phyloP scores from a whole-genome alignment of 495 filamentous ascomycete genomes.

The Penicillium chermesinum region DNA sequence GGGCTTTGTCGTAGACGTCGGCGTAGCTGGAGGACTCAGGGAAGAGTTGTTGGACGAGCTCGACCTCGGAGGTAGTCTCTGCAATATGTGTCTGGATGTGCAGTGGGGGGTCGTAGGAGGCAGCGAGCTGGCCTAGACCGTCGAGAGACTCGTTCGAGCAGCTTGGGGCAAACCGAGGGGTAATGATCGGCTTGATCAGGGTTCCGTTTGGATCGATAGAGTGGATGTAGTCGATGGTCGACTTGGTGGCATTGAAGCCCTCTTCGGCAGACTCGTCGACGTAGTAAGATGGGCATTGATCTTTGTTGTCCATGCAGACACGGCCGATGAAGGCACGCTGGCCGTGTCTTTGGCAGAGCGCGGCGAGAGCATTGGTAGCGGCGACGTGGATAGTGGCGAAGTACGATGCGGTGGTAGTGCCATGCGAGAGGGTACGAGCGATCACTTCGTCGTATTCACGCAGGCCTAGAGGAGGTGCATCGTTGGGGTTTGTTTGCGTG shows the following conservation, averaged over 20 bases:
- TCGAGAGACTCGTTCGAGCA: slow-evolving; percentile 58
- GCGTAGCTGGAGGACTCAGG: slow-evolving; percentile 61
- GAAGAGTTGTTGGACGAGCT: slow-evolving; percentile 63
- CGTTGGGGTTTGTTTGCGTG: slow-evolving; percentile 11
- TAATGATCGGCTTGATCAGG: slow-evolving; percentile 72
- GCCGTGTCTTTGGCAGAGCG: slow-evolving; percentile 66
- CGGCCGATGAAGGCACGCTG: slow-evolving; percentile 89
- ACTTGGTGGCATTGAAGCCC: slow-evolving; percentile 51
- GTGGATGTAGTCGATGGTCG: slow-evolving; percentile 60
- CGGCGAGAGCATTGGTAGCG: slow-evolving; percentile 82
- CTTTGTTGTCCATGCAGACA: slow-evolving; percentile 76
- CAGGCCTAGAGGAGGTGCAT: slow-evolving; percentile 41
- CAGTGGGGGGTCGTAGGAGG: slow-evolving; percentile 46
- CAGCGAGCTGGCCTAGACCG: slow-evolving; percentile 57
- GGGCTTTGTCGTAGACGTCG: slow-evolving; percentile 68
- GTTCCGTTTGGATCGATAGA: slow-evolving; percentile 54
- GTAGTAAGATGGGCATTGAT: slow-evolving; percentile 65
- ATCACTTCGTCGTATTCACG: slow-evolving; percentile 70
- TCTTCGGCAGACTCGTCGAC: slow-evolving; percentile 56
- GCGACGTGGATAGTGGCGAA: slow-evolving; percentile 81
- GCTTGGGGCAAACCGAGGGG: slow-evolving; percentile 79
- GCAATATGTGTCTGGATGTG: slow-evolving; percentile 85
- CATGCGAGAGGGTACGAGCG: slow-evolving; percentile 73
- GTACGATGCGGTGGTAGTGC: slow-evolving; percentile 87
- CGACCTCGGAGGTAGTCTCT: slow-evolving; percentile 69